Base-by-base conservation (phyloP, 768 basidiomycete species). In the Rhizopogon rudus region DNA sequence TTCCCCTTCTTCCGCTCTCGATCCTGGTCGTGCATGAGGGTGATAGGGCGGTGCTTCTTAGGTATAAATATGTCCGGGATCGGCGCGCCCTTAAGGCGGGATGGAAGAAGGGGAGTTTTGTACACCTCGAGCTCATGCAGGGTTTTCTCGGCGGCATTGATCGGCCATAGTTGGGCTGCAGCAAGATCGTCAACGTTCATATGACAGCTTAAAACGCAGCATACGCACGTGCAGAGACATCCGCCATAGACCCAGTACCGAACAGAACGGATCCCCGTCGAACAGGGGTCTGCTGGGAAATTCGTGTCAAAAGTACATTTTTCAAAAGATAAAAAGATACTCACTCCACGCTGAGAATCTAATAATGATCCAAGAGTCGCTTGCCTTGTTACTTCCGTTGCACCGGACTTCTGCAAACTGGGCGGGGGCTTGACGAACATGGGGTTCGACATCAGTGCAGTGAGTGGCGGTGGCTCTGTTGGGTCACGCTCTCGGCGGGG, bases 101-200 rank as follows among this genome's bases (percentile, higher is more conserved):
- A 83, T 10, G 89, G 87, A 14, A 90, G 61, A 44, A 91, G 77
- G 6, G 89, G 89, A 1, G 87, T 91, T 71, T 85, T 87, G 74
- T 90, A 91, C 31, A 87, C 77, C 59, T 91, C 88, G 44, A 89
- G 72, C 61, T 87, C 84, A 42, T 86, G 83, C 5, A 91, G 74
- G 14, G 84, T 84, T 55, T 78, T 77, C 70, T 89, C 85, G 17
- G 87, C 83, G 16, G 82, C 75, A 43, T 76, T 81, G 60, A 72
- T 66, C 14, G 74, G 73, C 59, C 65, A 68, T n/a, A 59, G 51
- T 40, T 63, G 54, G 35, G 64, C 65, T 57, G 71, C 62, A 63
- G 17, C 28, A 52, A 16, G 43, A 29, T 42, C 59, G 58, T 65
- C 55, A 65, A 58, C 44, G 58, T 51, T 44, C 35, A 49, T 50